phyloP scores from a whole-genome alignment of 2,329 filamentous ascomycete species.

The Bipolaris oryzae region DNA sequence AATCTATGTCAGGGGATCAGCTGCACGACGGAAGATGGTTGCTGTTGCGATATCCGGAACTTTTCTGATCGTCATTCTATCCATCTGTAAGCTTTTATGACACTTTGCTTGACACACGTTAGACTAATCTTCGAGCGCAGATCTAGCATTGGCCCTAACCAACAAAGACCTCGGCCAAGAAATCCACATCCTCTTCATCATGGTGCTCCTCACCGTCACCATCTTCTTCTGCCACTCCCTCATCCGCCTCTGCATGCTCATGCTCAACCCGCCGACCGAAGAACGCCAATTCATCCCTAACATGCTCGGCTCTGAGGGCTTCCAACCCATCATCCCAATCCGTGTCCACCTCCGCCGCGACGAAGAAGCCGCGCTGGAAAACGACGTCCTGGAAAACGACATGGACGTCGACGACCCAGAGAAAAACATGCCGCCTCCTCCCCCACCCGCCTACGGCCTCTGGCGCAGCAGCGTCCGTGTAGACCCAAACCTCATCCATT shows the following conservation, averaged over 20 bases:
- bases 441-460: conserved; percentile 82
- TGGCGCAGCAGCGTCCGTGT: conserved; percentile 83
- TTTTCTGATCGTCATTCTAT: conserved; percentile 64
- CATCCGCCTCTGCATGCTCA: conserved; percentile 72
- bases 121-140: conserved; percentile 51
- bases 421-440: conserved; percentile 30
- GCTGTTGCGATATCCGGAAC: conserved; percentile 68
- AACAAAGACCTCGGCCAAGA: conserved; percentile 68
- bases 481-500: conserved; percentile 80
- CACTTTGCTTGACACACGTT: too few species aligned
- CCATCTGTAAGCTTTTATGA: conserved; percentile 67
- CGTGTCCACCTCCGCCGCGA: conserved; percentile 76
- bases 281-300: conserved; percentile 50
- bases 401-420: conserved; percentile 20
- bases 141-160: conserved; percentile 73
- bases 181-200: conserved; percentile 79
- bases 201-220: conserved; percentile 74
- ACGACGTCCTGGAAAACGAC: conserved; percentile 53
- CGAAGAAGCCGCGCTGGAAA: conserved; percentile 66
- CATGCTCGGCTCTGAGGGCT: conserved; percentile 65
- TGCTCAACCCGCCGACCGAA: conserved; percentile 55
- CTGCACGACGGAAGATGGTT: conserved; percentile 40
- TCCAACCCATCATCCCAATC: conserved; percentile 75
- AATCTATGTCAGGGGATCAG: conserved; percentile 31
- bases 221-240: conserved; percentile 83